Conservation (phyloP, 345 rosid genomes). For the Salix exigua region DNA sequence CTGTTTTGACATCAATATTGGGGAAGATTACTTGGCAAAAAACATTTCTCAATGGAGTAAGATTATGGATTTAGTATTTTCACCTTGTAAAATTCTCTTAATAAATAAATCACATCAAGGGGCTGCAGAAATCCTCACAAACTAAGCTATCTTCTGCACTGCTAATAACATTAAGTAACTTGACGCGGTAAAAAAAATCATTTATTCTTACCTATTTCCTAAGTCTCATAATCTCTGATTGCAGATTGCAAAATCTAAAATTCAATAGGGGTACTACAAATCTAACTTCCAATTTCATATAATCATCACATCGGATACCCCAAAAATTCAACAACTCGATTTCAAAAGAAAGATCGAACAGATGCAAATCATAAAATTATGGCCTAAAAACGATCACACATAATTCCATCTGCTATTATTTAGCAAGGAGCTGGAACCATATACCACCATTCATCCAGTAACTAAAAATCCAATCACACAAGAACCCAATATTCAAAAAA, state of each 20-base stretch:
- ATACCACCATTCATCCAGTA: not conserved
- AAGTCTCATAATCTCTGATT: not conserved
- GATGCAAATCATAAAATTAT: not conserved
- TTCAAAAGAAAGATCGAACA: conserved; percentile 4
- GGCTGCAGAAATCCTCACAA: not conserved
- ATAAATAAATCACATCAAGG: not conserved
- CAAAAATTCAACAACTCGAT: not conserved
- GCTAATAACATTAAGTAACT: not conserved
- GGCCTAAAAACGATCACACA: not conserved
- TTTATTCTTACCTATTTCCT: not conserved
- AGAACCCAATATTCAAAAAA: not conserved
- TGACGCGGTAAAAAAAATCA: not conserved
- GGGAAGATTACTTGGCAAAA: not conserved
- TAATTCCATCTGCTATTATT: not conserved
- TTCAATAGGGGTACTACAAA: not conserved
- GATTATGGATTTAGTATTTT: not conserved
- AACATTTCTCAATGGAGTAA: not conserved
- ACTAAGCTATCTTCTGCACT: not conserved
- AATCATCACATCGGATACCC: not conserved
- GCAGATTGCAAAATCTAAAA: not conserved
- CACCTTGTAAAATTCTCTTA: not conserved
- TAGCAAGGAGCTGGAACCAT: not conserved
- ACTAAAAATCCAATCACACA: not conserved
- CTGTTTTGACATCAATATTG: no score
- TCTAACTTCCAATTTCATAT: not conserved